Evolutionary conservation across 2,329 filamentous ascomycete genomes (phyloP), one percentile per base, ranked within the genome.

Genomic region (Epicoccum sorghinum): DNA sequence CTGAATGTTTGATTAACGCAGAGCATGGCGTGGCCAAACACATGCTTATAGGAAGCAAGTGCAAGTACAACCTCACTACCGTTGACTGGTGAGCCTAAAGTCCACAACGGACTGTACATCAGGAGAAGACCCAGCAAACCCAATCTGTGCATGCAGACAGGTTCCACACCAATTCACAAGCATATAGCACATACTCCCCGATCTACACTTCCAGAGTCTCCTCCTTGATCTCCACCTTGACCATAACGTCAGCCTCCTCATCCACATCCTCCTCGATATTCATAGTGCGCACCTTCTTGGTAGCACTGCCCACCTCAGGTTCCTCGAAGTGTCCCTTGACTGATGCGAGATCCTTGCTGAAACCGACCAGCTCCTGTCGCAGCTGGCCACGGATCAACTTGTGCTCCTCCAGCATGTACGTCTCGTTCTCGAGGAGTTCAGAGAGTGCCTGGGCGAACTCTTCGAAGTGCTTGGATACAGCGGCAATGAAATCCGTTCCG

Each of bases 371-470:
- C 14, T 47, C 18, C 13, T n/a, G n/a, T 4, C n/a, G 24, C 13
- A 61, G 33, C 12, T 30, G 14, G 4, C 23, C 22, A 4, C 56
- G 51, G 6, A 57, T 40, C 5, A 25, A 4, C 23, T 7, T 24
- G 12, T 49, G 52, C 9, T 23, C 52, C 3, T 29, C 41, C 2
- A 24, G 14, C 22, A 43, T 48, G 44, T 59, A 51, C 2, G n/a
- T 18, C 22, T 37, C 42, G 9, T 53, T 42, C 41, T 41, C 38
- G 5, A 36, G 50, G 9, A 62, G 39, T 13, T 53, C 43, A 1
- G 39, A 23, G 14, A 50, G 6, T 7, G 32, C 37, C 0, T 14
- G 23, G 2, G 41, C 47, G 22, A 61, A 61, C 2, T 32, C 51
- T 4, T 43, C 9, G 2, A 60, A 24, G 4, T 22, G 25, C 0